Evolutionary conservation across 257 asterid genomes (phyloP).

Genomic region (Pogostemon cablin): DNA sequence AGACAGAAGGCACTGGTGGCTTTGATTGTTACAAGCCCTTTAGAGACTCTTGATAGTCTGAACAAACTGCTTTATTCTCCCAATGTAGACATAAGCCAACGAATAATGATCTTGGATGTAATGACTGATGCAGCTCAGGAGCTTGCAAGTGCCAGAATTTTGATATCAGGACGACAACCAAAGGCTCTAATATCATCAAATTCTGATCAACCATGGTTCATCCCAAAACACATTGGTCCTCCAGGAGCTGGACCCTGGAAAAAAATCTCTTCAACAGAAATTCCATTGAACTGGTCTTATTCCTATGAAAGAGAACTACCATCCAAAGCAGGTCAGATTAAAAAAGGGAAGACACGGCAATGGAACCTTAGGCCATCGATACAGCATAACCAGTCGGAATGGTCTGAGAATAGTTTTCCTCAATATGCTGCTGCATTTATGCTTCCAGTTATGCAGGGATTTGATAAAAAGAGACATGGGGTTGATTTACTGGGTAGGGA

Average conservation of each 20-base stretch:
- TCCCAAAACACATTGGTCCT: slow-evolving; percentile 71
- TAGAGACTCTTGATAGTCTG: slow-evolving; percentile 72
- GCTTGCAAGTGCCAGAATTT: slow-evolving; percentile 63
- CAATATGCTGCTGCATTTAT: slow-evolving; percentile 90
- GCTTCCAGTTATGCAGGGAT: slow-evolving; percentile 95
- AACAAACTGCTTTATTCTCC: slow-evolving; percentile 83
- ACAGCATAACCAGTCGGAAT: slow-evolving; percentile 48
- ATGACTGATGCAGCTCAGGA: slow-evolving; percentile 92
- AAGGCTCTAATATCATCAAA: slow-evolving; percentile 56
- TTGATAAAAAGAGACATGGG: slow-evolving; percentile 89
- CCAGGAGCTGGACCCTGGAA: slow-evolving; percentile 86
- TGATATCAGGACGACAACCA: slow-evolving; percentile 45
- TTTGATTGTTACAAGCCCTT: slow-evolving; percentile 68
- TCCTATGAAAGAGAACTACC: slow-evolving; percentile 93
- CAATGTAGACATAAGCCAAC: slow-evolving; percentile 82
- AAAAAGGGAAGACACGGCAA: slow-evolving; percentile 72
- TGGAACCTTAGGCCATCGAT: slow-evolving; percentile 59
- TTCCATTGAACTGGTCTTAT: slow-evolving; percentile 80
- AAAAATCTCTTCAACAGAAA: slow-evolving; percentile 67
- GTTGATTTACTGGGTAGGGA: slow-evolving; percentile 87
- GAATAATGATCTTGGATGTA: slow-evolving; percentile 86
- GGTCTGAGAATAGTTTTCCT: slow-evolving; percentile 75
- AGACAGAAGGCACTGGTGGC: slow-evolving; percentile 84
- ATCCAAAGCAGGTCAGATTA: slow-evolving; percentile 54
- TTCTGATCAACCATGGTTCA: slow-evolving; percentile 77